Base-by-base conservation (phyloP, 2,329 filamentous ascomycete species). In the Dryadomyces quercus-mongolicae region DNA sequence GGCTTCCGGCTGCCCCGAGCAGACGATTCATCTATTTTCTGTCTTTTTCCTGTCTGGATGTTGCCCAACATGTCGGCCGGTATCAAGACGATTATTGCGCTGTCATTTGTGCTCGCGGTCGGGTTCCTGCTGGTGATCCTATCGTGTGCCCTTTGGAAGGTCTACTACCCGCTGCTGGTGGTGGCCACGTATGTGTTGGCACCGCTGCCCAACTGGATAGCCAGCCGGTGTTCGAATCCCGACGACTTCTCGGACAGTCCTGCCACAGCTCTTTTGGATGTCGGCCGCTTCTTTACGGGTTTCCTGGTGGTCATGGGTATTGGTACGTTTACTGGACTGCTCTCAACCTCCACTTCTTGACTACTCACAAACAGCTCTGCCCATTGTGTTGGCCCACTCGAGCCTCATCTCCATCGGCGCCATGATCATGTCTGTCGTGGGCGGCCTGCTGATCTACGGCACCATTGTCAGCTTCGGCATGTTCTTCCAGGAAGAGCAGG, bases 51-150 rank as follows among this genome's bases (percentile, higher is more conserved):
- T 8, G 25, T 31, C 4, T 31, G 25, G 25, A 31, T 31, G 25
- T 31, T 31, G 25, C 25, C 36, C 36, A 40, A 8, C 42, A 81
- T 82, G 78, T 70, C 78, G 74, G 90, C 93, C 64, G 93, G 93
- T 68, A 84, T 98, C 66, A 97, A 96, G 75, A 98, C 93, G 62
- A 98, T 98, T 73, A 98, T 98, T 71, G 89, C 88, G 60, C 87
- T 98, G 63, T 97, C 93, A 68, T 98, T 98, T 74, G 93, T 98
- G 68, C 89, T 98, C 61, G 93, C 93, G 63, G 93, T 98, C 65
- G 93, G 93, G 64, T 98, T 98, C 75, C 88, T 98, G 64, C 89
- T 98, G 62, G 93, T 97, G 63, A 98, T 98, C 71, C 87, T 98
- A 64, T 96, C 91, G 59, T 95, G 91, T 68, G 93, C 93, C 51